Evolutionary conservation across 2,329 filamentous ascomycete species (phyloP).

Genomic region (Penicillium sp.): DNA sequence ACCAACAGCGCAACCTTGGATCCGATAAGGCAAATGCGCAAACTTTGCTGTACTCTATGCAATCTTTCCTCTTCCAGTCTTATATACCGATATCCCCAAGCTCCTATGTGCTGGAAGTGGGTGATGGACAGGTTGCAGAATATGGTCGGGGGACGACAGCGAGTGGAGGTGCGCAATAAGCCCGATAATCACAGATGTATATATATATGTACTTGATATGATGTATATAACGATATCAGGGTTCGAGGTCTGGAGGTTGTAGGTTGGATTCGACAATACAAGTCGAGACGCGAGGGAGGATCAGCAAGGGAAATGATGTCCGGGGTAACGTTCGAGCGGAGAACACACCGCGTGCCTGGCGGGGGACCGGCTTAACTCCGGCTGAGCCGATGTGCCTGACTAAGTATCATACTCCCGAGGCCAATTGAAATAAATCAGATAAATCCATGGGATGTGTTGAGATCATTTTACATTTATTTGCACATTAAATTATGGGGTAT

Average conservation of each 20-base stretch:
- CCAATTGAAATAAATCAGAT: background rate
- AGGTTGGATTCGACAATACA: background rate
- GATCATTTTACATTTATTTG: background rate
- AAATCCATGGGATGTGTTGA: background rate
- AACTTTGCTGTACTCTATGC: background rate
- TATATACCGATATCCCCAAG: constrained; percentile 1
- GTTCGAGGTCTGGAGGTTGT: background rate
- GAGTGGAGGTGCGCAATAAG: background rate
- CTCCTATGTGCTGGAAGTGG: background rate
- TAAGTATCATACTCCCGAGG: background rate
- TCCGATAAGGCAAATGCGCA: background rate
- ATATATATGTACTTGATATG: background rate
- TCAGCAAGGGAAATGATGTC: constrained; percentile 15
- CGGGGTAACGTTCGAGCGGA: constrained; percentile 19
- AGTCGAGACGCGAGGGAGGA: background rate
- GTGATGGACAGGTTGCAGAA: background rate
- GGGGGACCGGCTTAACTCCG: constrained; percentile 16
- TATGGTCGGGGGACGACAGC: background rate
- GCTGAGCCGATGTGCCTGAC: constrained; percentile 1
- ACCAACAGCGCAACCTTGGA: constrained; percentile 7
- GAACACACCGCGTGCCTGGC: constrained; percentile 18
- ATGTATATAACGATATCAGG: background rate
- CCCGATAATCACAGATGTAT: background rate
- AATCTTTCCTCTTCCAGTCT: background rate
- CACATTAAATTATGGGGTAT: constrained; percentile 11